These are phyloP conservation scores for Danielozyma ontarioensis DNA, from an alignment of 805 yeast genomes.

Conservation along the genomic window DNA sequence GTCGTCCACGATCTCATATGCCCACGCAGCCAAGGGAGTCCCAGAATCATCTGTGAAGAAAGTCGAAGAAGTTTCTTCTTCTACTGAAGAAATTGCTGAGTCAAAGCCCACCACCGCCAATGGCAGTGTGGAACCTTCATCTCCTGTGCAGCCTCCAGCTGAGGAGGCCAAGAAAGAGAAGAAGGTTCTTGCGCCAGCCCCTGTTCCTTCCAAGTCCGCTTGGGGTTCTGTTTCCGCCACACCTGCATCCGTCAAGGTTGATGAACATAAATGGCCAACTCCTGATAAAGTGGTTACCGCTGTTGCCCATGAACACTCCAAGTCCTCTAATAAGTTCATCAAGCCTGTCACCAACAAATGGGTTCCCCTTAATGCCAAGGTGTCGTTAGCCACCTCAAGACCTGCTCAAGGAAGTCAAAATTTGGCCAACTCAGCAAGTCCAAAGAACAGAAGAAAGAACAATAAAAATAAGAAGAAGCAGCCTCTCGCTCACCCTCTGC, in stretches of 20 bases:
- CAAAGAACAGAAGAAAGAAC: conserved; percentile 18
- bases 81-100: not conserved
- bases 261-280: conserved; percentile 42
- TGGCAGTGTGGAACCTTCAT: not conserved
- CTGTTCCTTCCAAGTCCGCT: conserved; percentile 39
- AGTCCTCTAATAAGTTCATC: conserved; percentile 23
- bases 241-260: conserved; percentile 18
- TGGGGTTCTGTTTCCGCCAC: conserved; percentile 26
- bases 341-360: conserved; percentile 40
- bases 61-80: not conserved
- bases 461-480: conserved; percentile 3
- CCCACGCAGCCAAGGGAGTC: not conserved
- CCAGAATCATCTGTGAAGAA: not conserved
- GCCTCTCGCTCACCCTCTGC: not conserved
- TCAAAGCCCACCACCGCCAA: conserved; percentile 1
- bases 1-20: not conserved
- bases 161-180: conserved; percentile 15
- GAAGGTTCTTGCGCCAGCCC: conserved; percentile 40
- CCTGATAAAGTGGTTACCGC: conserved; percentile 26
- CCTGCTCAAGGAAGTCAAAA: conserved; percentile 15
- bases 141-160: not conserved
- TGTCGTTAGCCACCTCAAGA: conserved; percentile 35
- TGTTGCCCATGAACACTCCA: conserved; percentile 10
- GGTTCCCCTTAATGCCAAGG: conserved; percentile 42
- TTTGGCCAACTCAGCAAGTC: conserved; percentile 11